Percentiles rank a stretch among this genome's conserved stretches.
These are phyloP conservation scores for Bretziella fagacearum DNA, from an alignment of 2,329 filamentous ascomycete species.

Conservation along the genomic window DNA sequence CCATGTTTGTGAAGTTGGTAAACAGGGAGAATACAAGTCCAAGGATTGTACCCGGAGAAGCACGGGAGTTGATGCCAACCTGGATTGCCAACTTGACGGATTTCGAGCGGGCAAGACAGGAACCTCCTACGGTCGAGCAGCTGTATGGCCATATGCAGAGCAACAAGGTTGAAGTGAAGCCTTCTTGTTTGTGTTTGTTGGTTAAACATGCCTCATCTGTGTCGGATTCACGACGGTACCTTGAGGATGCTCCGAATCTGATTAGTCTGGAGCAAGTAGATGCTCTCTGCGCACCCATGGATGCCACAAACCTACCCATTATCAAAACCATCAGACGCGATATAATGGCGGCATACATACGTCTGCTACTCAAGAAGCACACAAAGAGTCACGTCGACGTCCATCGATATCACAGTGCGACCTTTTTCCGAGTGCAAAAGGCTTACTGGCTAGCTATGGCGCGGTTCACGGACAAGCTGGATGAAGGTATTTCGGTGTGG, in stretches of 20 bases:
- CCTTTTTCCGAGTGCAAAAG: slow-evolving; percentile 13
- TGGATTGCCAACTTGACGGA: slow-evolving; percentile 36
- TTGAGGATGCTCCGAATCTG: slow-evolving; percentile 1
- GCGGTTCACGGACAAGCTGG: slow-evolving; percentile 5
- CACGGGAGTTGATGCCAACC: slow-evolving; percentile 15
- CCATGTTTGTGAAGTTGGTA: slow-evolving; percentile 43
- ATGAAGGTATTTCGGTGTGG: slow-evolving; percentile 4
- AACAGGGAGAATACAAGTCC: slow-evolving; percentile 19
- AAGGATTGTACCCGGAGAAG: slow-evolving; percentile 17
- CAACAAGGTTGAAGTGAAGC: slow-evolving; percentile 31
- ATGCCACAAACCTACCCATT: background rate
- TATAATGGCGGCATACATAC: slow-evolving; percentile 14
- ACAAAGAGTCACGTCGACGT: slow-evolving; percentile 5
- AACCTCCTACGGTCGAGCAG: slow-evolving; percentile 39
- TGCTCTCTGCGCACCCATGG: slow-evolving; percentile 15
- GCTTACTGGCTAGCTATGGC: slow-evolving; percentile 11
- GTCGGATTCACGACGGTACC: slow-evolving; percentile 4
- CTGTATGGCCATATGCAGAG: slow-evolving; percentile 43
- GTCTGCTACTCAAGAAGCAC: slow-evolving; percentile 14
- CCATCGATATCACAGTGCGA: slow-evolving; percentile 6
- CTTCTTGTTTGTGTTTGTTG: slow-evolving; percentile 36
- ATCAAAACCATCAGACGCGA: slow-evolving; percentile 10
- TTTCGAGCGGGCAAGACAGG: slow-evolving; percentile 46
- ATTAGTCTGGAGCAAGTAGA: slow-evolving; percentile 5
- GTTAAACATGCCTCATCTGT: slow-evolving; percentile 31